Evolutionary conservation across 441 rosid genomes (phyloP), one percentile per base, ranked within the genome.

Genomic region (Adansonia gregorii): DNA sequence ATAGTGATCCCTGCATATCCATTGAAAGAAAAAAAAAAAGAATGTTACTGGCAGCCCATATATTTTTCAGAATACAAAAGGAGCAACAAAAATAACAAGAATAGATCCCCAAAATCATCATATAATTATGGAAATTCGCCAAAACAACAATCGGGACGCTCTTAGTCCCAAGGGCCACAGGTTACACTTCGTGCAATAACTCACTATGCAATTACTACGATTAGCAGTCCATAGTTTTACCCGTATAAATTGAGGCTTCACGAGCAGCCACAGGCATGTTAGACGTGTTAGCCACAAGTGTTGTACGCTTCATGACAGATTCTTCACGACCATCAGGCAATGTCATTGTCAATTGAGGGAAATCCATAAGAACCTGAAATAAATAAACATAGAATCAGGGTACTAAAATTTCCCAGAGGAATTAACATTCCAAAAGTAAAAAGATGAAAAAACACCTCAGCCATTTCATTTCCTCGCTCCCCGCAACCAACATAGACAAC

Each of bases 201-300:
- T 41, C 73, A 63, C 24, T 7, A 31, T 46, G 55, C 17, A 72
- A 70, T 45, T 66, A 20, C 39, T 59, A 77, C 43, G 0, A 19
- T 31, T 45, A 31, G 20, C 10, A 75, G 63, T 39, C 74, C n/a
- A 45, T 19, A 80, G 71, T 64, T 67, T 73, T 89, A 94, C 99
- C 98, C 24, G 98, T 94, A 86, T 97, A 97, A 87, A 97, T 97
- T 75, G 99, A 97, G 76, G 99, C 99, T 85, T 97, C 98, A 78
- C 98, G 95, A 81, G 99, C 98, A 85, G 98, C 98, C 87, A 94
- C 98, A 59, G 99, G 99, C 98, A 97, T 97, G 86, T 92, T 97
- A 76, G 99, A 97, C 80, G 99, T 97, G 83, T 97, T 97, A 77
- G 99, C 99, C 76, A 97, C 98, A 82, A 97, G 95, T 52, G 97